Percentiles rank a stretch among this genome's conserved stretches.
These are phyloP conservation scores for Metschnikowia picachoensis DNA, from an alignment of 805 yeast genomes.

Conservation along the genomic window DNA sequence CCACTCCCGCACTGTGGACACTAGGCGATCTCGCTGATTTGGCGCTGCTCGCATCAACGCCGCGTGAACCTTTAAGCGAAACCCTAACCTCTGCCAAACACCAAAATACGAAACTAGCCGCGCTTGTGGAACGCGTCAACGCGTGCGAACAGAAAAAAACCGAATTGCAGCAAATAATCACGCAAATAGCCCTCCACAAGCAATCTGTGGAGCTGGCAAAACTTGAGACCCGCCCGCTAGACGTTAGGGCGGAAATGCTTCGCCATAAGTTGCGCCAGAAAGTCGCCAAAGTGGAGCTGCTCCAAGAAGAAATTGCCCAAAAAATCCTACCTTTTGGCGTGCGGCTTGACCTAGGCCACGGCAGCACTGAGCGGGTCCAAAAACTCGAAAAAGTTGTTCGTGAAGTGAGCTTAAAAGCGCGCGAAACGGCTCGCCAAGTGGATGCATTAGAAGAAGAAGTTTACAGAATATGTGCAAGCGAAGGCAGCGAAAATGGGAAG, in stretches of 20 bases:
- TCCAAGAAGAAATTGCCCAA: conserved; percentile 23
- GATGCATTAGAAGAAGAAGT: conserved; percentile 5
- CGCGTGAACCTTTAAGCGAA: neutral
- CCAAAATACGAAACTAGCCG: conserved; percentile 4
- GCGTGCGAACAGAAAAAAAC: conserved; percentile 16
- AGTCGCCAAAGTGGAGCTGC: conserved; percentile 19
- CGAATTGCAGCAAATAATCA: conserved; percentile 25
- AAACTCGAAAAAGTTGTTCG: conserved; percentile 29
- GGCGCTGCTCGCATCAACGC: neutral
- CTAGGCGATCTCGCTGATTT: conserved; percentile 17
- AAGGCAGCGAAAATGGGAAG: too few relatives aligned
- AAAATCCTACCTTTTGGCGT: conserved; percentile 35
- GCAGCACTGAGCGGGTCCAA: conserved; percentile 21
- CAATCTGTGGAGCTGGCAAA: conserved; percentile 11
- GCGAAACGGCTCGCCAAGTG: conserved; percentile 8
- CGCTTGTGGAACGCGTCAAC: conserved; percentile 15
- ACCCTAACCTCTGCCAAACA: neutral
- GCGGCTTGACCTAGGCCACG: conserved; percentile 15
- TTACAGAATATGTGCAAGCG: neutral
- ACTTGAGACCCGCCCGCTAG: conserved; percentile 27
- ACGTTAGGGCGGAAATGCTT: conserved; percentile 25
- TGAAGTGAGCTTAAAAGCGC: conserved; percentile 23
- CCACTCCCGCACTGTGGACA: conserved; percentile 14
- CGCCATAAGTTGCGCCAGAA: conserved; percentile 27
- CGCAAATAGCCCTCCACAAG: conserved; percentile 22